Percentiles rank a stretch among this genome's conserved stretches.
Conservation (phyloP, 2,329 filamentous ascomycete genomes). For the Botrytis paeoniae region DNA sequence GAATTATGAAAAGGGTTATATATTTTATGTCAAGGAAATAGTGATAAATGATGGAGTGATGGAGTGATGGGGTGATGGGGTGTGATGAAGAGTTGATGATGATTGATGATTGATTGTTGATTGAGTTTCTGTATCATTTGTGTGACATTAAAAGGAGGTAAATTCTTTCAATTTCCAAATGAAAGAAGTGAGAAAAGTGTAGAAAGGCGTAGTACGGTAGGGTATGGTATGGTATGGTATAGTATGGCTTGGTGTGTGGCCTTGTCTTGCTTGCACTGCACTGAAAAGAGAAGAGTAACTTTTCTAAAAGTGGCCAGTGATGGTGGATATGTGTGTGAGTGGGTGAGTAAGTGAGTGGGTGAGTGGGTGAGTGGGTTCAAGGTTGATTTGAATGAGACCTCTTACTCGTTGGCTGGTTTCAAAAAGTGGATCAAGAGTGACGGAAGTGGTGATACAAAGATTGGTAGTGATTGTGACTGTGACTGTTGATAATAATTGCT, state of each 20-base stretch:
- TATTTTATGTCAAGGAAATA: too few species aligned
- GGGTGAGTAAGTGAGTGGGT: too few species aligned
- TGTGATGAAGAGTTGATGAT: too few species aligned
- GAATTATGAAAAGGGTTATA: neutral
- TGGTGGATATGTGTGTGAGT: neutral
- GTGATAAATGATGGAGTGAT: too few species aligned
- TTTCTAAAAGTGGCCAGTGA: neutral
- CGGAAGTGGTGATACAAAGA: neutral
- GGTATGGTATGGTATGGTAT: neutral
- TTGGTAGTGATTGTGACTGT: neutral
- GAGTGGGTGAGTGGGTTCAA: neutral
- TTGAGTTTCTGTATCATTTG: too few species aligned
- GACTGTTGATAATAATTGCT: too few species aligned
- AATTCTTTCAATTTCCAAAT: too few species aligned
- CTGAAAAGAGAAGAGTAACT: neutral
- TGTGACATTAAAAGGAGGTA: too few species aligned
- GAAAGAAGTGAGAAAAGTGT: too few species aligned
- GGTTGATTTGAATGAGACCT: neutral
- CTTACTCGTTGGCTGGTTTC: neutral
- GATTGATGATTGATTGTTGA: too few species aligned
- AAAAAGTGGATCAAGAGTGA: constrained; percentile 5
- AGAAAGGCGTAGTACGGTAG: neutral
- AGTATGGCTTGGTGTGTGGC: neutral
- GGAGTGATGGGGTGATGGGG: too few species aligned
- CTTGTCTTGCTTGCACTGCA: neutral